Percentiles rank a stretch among this genome's conserved stretches.
phyloP scores from a whole-genome alignment of 2,329 filamentous ascomycete species.

The Curvularia sp. region DNA sequence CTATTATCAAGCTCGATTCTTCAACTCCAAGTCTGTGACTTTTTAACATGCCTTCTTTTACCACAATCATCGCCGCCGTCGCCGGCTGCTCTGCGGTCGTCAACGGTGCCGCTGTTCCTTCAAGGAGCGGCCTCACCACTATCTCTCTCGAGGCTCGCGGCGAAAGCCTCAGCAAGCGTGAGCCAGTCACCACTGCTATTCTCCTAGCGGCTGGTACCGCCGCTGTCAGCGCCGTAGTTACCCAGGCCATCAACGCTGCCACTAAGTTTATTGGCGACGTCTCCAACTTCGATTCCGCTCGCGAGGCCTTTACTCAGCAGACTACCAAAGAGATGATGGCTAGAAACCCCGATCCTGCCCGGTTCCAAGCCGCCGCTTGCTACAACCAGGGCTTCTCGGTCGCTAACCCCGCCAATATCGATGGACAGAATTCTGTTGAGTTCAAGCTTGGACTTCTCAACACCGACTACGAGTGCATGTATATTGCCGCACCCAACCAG shows the following conservation, averaged over 20 bases:
- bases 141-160: conserved; percentile 7
- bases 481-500: conserved; percentile 13
- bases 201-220: conserved; percentile 15
- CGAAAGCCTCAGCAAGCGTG: conserved; percentile 9
- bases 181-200: conserved; percentile 12
- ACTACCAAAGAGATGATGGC: conserved; percentile 15
- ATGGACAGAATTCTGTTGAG: conserved; percentile 11
- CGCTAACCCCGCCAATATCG: conserved; percentile 9
- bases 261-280: conserved; percentile 14
- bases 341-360: conserved; percentile 11
- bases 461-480: conserved; percentile 21
- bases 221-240: conserved; percentile 15
- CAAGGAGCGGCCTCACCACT: not conserved
- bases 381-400: conserved; percentile 15
- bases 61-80: conserved; percentile 11
- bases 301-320: conserved; percentile 16
- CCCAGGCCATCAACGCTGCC: conserved; percentile 8
- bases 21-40: conserved; percentile 10
- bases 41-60: conserved; percentile 16
- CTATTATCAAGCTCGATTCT: conserved; percentile 3
- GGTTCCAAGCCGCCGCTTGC: conserved; percentile 14
- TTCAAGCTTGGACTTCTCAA: conserved; percentile 15
- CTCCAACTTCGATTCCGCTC: conserved; percentile 10
- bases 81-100: conserved; percentile 10
- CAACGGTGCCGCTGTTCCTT: conserved; percentile 12